These are phyloP conservation scores for Globisporangium canariense DNA, from an alignment of 352 stramenopile genomes.

Conservation along the genomic window DNA sequence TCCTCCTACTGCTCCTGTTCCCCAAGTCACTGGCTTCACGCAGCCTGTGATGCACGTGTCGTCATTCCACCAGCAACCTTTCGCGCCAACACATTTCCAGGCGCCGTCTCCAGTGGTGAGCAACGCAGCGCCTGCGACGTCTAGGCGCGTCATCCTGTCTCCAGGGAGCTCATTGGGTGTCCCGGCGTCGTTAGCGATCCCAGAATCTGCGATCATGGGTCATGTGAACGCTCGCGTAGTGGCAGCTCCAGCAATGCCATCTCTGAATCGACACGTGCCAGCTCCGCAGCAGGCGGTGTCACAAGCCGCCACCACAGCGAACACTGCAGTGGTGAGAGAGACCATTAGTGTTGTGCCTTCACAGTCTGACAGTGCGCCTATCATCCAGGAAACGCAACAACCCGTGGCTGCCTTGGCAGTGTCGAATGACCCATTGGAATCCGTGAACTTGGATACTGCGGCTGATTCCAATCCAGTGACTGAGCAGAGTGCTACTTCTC, in stretches of 20 bases:
- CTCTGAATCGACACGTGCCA: not conserved
- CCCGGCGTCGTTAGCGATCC: not conserved
- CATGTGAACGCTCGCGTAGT: not conserved
- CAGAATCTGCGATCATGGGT: not conserved
- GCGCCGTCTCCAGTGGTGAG: not conserved
- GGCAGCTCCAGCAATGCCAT: not conserved
- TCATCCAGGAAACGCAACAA: not conserved
- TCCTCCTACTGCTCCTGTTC: not conserved
- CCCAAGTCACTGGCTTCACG: not conserved
- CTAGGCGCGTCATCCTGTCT: conserved; percentile 2
- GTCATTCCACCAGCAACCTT: not conserved
- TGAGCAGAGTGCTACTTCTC: not conserved
- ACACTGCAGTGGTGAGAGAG: not conserved
- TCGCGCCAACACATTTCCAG: not conserved
- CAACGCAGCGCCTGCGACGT: not conserved
- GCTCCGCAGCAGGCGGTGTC: not conserved
- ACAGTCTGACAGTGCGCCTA: not conserved
- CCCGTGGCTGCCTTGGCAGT: not conserved
- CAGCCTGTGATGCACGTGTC: not conserved
- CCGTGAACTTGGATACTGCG: not conserved
- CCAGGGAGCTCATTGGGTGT: conserved; percentile 8
- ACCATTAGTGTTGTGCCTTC: not conserved
- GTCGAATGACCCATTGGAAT: not conserved
- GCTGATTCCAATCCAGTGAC: not conserved
- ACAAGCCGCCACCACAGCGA: not conserved